Base-by-base conservation (phyloP, 805 yeast species). In the Candida ovalis region DNA sequence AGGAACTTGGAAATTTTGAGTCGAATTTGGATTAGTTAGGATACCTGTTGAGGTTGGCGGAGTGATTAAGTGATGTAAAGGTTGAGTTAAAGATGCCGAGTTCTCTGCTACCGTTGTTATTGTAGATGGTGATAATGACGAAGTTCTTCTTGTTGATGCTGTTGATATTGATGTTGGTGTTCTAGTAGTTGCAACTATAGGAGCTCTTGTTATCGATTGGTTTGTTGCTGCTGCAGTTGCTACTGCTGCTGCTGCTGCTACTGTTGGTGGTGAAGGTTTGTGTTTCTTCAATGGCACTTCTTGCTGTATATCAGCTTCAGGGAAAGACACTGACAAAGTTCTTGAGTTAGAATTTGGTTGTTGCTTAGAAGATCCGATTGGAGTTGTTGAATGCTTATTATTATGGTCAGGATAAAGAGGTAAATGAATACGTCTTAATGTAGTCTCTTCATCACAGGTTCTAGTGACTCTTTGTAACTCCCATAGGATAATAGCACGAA, bases 401-500 rank as follows among this genome's bases (percentile, higher is more conserved):
- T 43, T 17, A 42, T 51, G 38, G 3, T 37, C 24, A 27, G 47
- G 40, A 19, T 45, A 46, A 15, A 46, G 45, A 4, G 69, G 69
- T 27, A 61, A 51, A 47, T 61, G 61, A 32, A 64, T 62, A 22
- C 57, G 44, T 41, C 67, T 49, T 28, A 63, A 17, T 18, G 74
- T 62, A 2, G 73, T 62, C 4, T 56, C 54, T 4, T 49, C 54
- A 5, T 45, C 43, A 4, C 46, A n/a, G n/a, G n/a, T n/a, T n/a
- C n/a, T 43, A n/a, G 56, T 55, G 21, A 56, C 69, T 49, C 64
- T 64, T 6, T 66, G 50, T 46, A 73, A 74, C 54, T 73, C 77
- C 78, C 78, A 75, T 8, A 74, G 59, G 3, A 74, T 40, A 36
- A 75, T 60, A 13, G 69, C 52, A 50, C 72, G 59, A 33, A 74